These are phyloP conservation scores for Domatiomyces globalis DNA, from an alignment of 2,329 filamentous ascomycete species.

Conservation along the genomic window DNA sequence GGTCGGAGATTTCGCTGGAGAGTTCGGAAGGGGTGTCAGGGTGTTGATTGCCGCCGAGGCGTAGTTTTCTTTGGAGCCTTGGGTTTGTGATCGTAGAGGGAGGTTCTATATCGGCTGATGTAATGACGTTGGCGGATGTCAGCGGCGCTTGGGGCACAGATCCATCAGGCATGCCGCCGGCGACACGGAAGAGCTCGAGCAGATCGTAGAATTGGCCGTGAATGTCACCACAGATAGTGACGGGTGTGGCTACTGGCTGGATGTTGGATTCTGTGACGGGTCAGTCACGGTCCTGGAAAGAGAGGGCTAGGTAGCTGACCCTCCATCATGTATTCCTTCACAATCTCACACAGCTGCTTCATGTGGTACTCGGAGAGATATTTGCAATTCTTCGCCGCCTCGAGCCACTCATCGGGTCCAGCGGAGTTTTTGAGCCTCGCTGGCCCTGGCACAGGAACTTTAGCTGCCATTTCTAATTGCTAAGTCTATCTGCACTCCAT, in stretches of 20 bases:
- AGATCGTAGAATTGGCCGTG: conserved; percentile 98
- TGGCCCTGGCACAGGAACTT: conserved; percentile 75
- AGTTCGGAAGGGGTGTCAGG: conserved; percentile 13
- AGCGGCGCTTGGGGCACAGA: conserved; percentile 43
- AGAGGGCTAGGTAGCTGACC: conserved; percentile 38
- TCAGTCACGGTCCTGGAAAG: conserved; percentile 3
- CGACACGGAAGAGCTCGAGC: conserved; percentile 89
- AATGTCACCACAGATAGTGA: conserved; percentile 95
- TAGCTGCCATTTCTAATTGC: conserved; percentile 22
- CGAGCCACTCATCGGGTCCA: conserved; percentile 88
- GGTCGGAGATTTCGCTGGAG: conserved; percentile 24
- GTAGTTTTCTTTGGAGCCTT: conserved; percentile 74
- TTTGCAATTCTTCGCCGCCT: conserved; percentile 92
- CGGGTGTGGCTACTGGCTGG: conserved; percentile 89
- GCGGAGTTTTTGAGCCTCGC: conserved; percentile 72
- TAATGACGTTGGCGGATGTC: conserved; percentile 61
- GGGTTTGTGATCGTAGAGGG: conserved; percentile 79
- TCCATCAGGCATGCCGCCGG: conserved; percentile 90
- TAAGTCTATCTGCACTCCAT: conserved; percentile 23
- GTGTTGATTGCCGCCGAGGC: conserved; percentile 27
- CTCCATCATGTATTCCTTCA: conserved; percentile 98
- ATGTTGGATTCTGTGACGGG: conserved; percentile 73
- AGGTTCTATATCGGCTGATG: conserved; percentile 81
- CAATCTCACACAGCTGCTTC: conserved; percentile 97
- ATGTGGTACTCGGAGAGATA: conserved; percentile 92